Evolutionary conservation across 371 early-diverging fungal species (phyloP).

Genomic region (Rhizopus stolonifer): DNA sequence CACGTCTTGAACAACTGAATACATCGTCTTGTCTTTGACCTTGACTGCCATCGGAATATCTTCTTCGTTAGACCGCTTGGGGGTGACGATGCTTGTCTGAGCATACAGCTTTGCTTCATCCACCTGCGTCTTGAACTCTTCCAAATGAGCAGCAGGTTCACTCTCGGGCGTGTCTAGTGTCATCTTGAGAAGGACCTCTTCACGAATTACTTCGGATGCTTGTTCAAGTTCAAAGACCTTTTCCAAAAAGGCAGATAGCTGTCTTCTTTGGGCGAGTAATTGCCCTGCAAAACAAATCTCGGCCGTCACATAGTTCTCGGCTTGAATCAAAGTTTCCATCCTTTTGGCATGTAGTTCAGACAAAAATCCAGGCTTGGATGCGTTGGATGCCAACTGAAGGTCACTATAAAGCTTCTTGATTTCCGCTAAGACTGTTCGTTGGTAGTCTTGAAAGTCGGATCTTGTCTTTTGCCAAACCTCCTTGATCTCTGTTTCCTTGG

Average conservation of each 20-base stretch:
- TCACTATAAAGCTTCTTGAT: conserved; percentile 5
- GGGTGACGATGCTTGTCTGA: conserved; percentile 13
- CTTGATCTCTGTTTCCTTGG: neutral
- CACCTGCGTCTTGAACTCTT: conserved; percentile 19
- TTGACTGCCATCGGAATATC: conserved; percentile 27
- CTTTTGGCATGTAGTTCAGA: conserved; percentile 28
- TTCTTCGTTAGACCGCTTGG: conserved; percentile 26
- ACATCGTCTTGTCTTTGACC: conserved; percentile 37
- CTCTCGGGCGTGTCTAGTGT: neutral
- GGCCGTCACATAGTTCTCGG: conserved; percentile 16
- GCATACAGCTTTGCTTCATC: conserved; percentile 1
- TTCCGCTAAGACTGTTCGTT: no score
- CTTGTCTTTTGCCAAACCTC: conserved; percentile 6
- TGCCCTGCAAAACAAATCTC: conserved; percentile 24
- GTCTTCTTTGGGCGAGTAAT: conserved; percentile 24
- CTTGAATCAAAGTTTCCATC: conserved; percentile 19
- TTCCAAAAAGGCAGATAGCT: conserved; percentile 19
- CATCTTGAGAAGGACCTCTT: conserved; percentile 10
- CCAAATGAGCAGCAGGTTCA: conserved; percentile 6
- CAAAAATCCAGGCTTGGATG: conserved; percentile 23
- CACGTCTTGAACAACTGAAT: conserved; percentile 39
- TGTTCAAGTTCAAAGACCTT: conserved; percentile 27
- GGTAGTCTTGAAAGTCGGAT: no score
- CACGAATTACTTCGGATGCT: conserved; percentile 31
- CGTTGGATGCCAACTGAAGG: conserved; percentile 8